These are phyloP conservation scores for Metschnikowia henanensis DNA, from an alignment of 805 yeast species.

Conservation along the genomic window DNA sequence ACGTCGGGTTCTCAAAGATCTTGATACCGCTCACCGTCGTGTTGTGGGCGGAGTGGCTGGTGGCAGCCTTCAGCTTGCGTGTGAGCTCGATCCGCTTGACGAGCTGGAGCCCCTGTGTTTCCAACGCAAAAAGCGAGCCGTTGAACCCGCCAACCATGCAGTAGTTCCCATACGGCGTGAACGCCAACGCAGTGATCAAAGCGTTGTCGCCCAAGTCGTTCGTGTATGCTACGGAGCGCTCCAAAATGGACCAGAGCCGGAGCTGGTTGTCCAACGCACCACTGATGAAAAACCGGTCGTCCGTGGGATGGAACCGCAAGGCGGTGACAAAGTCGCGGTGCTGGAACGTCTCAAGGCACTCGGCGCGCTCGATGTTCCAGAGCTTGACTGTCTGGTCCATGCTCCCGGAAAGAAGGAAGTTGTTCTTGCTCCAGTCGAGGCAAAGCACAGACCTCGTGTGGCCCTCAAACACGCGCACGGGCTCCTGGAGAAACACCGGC, in stretches of 20 bases:
- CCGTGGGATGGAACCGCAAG: constrained; percentile 77
- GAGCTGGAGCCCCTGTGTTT: constrained; percentile 60
- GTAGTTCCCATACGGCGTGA: constrained; percentile 64
- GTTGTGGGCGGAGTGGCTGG: constrained; percentile 26
- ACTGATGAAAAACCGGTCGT: constrained; percentile 82
- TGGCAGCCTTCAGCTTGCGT: constrained; percentile 22
- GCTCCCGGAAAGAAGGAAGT: constrained; percentile 75
- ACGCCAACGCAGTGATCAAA: constrained; percentile 70
- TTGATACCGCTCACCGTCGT: constrained; percentile 75
- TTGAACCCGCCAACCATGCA: constrained; percentile 76
- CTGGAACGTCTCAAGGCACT: constrained; percentile 60
- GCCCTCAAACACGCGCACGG: constrained; percentile 59
- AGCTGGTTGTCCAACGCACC: constrained; percentile 78
- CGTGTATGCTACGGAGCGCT: constrained; percentile 55
- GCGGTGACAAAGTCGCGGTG: constrained; percentile 85
- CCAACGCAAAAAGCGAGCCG: constrained; percentile 63
- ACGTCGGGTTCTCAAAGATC: constrained; percentile 35
- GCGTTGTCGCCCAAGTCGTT: constrained; percentile 57
- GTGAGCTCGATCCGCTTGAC: constrained; percentile 33
- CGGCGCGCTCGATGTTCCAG: constrained; percentile 78
- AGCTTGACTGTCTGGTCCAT: constrained; percentile 81
- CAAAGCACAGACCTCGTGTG: constrained; percentile 74
- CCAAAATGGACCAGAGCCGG: constrained; percentile 85
- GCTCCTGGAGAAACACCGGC: constrained; percentile 74
- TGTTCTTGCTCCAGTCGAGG: constrained; percentile 86